Conservation (phyloP, 2,329 filamentous ascomycete genomes). For the Pseudogymnoascus sp. region DNA sequence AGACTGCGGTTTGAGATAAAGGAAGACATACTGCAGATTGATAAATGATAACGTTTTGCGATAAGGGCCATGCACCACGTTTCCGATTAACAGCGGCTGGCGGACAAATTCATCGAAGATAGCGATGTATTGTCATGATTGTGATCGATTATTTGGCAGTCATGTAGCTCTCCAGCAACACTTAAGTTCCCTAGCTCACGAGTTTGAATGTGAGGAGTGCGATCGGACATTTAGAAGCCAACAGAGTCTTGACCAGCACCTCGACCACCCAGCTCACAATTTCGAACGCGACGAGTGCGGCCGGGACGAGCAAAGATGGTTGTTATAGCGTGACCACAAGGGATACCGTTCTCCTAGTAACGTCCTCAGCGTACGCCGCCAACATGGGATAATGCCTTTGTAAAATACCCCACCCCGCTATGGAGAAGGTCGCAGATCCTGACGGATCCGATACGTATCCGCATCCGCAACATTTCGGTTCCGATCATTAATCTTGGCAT, state of each 20-base stretch:
- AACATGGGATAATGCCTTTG: too few species aligned
- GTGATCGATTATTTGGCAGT: conserved; percentile 6
- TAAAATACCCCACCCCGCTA: too few species aligned
- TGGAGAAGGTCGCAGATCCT: too few species aligned
- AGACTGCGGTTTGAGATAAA: background rate
- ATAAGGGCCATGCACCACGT: background rate
- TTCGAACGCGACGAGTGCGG: too few species aligned
- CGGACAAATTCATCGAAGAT: background rate
- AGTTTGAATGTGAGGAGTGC: background rate
- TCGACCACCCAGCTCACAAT: too few species aligned
- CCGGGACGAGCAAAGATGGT: too few species aligned
- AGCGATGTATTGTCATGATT: background rate
- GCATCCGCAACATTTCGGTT: background rate
- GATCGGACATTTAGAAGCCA: background rate
- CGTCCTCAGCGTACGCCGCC: too few species aligned
- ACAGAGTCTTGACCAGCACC: too few species aligned
- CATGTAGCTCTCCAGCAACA: conserved; percentile 1
- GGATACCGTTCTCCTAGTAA: too few species aligned
- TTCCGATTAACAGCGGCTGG: background rate
- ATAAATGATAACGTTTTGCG: background rate
- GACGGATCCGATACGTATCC: background rate
- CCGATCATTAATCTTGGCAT: background rate
- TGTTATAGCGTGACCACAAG: too few species aligned
- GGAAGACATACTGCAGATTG: background rate
- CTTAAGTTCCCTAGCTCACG: background rate